These are phyloP conservation scores for Colletotrichum eleusines DNA, from an alignment of 2,329 filamentous ascomycete genomes.

Conservation along the genomic window DNA sequence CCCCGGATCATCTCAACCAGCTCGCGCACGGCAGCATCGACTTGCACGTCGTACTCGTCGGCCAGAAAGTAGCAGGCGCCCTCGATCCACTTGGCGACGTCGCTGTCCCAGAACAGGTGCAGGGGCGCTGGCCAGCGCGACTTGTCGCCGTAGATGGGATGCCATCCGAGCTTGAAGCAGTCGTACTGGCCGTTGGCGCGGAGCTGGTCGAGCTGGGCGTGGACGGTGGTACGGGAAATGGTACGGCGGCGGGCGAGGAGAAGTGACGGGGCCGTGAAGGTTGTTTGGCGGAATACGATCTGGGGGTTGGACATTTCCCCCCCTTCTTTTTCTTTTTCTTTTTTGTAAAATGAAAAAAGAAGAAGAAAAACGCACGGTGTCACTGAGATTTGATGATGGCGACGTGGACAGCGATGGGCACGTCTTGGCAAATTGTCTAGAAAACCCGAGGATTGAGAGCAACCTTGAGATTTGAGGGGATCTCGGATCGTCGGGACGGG, in stretches of 20 bases:
- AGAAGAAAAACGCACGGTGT: neutral
- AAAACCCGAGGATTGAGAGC: neutral
- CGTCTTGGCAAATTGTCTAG: neutral
- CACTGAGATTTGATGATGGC: neutral
- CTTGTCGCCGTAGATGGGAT: constrained; percentile 64
- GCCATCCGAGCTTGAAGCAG: constrained; percentile 69
- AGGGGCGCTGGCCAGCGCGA: constrained; percentile 67
- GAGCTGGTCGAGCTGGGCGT: constrained; percentile 65
- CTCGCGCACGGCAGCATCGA: constrained; percentile 65
- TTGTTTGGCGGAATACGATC: constrained; percentile 51
- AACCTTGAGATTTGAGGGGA: constrained; percentile 3
- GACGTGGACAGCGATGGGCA: neutral
- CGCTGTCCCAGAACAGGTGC: constrained; percentile 70
- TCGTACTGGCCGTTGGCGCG: constrained; percentile 67
- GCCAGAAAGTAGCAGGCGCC: constrained; percentile 69
- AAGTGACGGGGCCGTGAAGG: constrained; percentile 52
- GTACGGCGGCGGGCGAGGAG: constrained; percentile 51
- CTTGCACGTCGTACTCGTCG: constrained; percentile 56
- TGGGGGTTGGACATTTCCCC: constrained; percentile 51
- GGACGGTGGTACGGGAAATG: constrained; percentile 55
- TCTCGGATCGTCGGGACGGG: neutral
- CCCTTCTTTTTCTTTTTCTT: constrained; percentile 32
- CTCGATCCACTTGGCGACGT: constrained; percentile 71
- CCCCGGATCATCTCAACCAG: constrained; percentile 68
- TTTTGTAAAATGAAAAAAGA: too few relatives aligned